phyloP scores from a whole-genome alignment of 148 eudicot genomes.

The Rhododendron griersonianum region DNA sequence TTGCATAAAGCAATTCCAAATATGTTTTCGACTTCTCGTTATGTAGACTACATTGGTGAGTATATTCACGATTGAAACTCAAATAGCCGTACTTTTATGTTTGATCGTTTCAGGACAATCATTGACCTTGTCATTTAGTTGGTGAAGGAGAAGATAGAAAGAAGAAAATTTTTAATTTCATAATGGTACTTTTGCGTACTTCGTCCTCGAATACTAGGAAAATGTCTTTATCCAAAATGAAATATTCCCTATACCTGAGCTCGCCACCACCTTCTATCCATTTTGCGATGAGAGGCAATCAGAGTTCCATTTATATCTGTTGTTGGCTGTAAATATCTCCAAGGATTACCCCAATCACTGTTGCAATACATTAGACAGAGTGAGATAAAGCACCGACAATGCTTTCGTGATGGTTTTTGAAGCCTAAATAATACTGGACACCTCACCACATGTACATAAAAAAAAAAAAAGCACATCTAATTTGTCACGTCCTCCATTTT shows the following conservation, averaged over 20 bases:
- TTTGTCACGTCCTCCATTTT: too few relatives aligned
- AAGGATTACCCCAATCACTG: constrained; percentile 93
- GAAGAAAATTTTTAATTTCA: neutral
- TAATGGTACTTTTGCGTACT: neutral
- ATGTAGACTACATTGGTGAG: neutral
- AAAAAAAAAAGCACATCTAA: neutral
- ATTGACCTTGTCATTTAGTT: neutral
- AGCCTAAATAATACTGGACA: neutral
- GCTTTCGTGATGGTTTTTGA: neutral
- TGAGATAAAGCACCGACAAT: neutral
- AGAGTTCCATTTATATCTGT: constrained; percentile 80
- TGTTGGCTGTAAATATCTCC: constrained; percentile 93
- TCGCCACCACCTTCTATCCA: constrained; percentile 98
- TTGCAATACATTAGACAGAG: neutral
- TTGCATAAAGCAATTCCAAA: too few relatives aligned
- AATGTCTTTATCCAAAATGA: neutral
- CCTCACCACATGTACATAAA: neutral
- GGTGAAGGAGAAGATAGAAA: neutral
- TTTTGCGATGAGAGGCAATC: constrained; percentile 64
- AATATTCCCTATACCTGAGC: constrained; percentile 62
- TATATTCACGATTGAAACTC: neutral
- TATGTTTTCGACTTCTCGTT: neutral
- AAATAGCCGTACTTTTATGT: neutral
- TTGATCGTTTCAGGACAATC: neutral
- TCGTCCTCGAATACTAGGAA: neutral